Conservation (phyloP, 495 filamentous ascomycete species). For the Aspergillus conjunctus region DNA sequence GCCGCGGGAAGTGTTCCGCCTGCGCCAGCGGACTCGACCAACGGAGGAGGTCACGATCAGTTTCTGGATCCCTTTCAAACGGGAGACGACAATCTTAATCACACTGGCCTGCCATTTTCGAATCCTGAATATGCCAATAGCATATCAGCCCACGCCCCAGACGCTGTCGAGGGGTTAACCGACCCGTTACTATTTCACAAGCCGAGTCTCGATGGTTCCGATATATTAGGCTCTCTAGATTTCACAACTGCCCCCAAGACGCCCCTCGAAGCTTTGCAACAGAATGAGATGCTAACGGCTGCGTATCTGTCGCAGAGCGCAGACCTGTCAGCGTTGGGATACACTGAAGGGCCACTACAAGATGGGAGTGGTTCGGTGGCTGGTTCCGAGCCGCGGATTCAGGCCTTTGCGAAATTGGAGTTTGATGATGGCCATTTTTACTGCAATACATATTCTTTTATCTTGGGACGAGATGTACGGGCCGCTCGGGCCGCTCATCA, state of each 20-base stretch:
- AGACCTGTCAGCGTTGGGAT: slow-evolving; percentile 45
- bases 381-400: slow-evolving; percentile 53
- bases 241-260: slow-evolving; percentile 37
- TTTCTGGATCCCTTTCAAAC: slow-evolving; percentile 19
- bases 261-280: slow-evolving; percentile 43
- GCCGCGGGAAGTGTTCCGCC: slow-evolving; percentile 14
- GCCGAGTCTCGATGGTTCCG: slow-evolving; percentile 37
- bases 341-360: slow-evolving; percentile 26
- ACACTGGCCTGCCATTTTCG: slow-evolving; percentile 16
- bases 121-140: slow-evolving; percentile 13
- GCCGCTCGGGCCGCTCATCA: slow-evolving; percentile 55
- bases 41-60: slow-evolving; percentile 21
- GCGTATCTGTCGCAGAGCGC: slow-evolving; percentile 45
- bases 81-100: slow-evolving; percentile 18
- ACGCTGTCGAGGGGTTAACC: slow-evolving; percentile 34
- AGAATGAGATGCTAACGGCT: slow-evolving; percentile 47
- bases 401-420: slow-evolving; percentile 69
- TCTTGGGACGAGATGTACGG: slow-evolving; percentile 65
- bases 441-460: slow-evolving; percentile 67
- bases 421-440: slow-evolving; percentile 75
- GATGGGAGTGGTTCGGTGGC: slow-evolving; percentile 41
- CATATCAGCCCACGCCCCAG: slow-evolving; percentile 20
- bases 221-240: slow-evolving; percentile 45
- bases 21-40: slow-evolving; percentile 14
- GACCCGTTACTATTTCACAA: slow-evolving; percentile 42